These are phyloP conservation scores for Hymenoscyphus fructigenus DNA, from an alignment of 2,329 filamentous ascomycete genomes.

Conservation along the genomic window DNA sequence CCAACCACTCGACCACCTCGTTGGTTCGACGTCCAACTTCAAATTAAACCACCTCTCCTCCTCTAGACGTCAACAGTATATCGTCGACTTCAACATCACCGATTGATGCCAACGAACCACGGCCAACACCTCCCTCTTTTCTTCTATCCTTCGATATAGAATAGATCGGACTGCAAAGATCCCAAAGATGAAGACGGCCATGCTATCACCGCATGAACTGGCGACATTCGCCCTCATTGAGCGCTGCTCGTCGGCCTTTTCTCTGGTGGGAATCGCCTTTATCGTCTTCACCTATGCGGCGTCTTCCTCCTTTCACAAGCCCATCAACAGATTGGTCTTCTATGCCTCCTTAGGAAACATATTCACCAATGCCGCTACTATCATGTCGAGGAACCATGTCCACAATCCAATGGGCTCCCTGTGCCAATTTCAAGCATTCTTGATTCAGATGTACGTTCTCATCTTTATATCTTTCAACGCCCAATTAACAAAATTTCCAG, in stretches of 20 bases:
- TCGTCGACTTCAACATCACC: neutral
- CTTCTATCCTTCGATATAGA: neutral
- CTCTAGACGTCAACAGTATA: neutral
- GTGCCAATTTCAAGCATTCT: constrained; percentile 72
- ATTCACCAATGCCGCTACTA: constrained; percentile 71
- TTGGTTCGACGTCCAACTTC: neutral
- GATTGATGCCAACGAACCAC: neutral
- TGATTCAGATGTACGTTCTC: constrained; percentile 74
- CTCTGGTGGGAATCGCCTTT: constrained; percentile 67
- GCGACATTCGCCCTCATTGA: constrained; percentile 57
- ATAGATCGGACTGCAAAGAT: too few relatives aligned
- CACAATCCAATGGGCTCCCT: constrained; percentile 24
- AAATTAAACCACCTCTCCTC: neutral
- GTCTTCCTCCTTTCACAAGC: constrained; percentile 68
- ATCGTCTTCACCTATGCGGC: constrained; percentile 66
- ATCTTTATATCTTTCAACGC: neutral
- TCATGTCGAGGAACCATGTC: constrained; percentile 67
- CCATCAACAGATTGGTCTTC: constrained; percentile 84
- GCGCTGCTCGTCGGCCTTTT: constrained; percentile 67
- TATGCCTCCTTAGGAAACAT: constrained; percentile 82
- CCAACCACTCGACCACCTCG: neutral
- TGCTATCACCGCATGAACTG: neutral
- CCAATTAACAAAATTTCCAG: constrained; percentile 42
- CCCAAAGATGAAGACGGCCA: neutral
- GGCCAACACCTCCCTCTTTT: neutral